A percentile compares a stretch with the other conserved stretches of the same genome.
Evolutionary conservation across 1,139 yeast species (phyloP).

Genomic region (Kodamaea derodonti): DNA sequence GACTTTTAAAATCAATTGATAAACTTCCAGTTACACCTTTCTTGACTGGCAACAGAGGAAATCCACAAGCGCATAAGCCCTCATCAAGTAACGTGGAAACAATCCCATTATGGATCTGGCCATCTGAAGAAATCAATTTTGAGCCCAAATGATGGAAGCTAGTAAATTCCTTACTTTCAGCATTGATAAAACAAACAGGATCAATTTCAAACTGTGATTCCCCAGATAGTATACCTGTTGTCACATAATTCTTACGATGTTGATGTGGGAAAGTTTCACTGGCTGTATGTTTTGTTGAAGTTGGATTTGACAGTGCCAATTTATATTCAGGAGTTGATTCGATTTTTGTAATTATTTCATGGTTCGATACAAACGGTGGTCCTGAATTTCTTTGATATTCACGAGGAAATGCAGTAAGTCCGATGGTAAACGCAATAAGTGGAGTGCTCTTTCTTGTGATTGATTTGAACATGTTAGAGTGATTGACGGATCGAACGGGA

Average conservation of each 20-base stretch:
- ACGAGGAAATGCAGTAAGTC: conserved; percentile 42
- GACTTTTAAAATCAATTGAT: conserved; percentile 60
- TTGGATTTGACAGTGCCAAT: conserved; percentile 18
- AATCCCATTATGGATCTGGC: conserved; percentile 83
- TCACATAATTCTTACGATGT: conserved; percentile 60
- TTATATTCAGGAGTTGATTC: conserved; percentile 30
- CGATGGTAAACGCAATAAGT: conserved; percentile 42
- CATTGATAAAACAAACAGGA: conserved; percentile 55
- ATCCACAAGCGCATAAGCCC: conserved; percentile 82
- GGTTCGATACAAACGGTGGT: conserved; percentile 3
- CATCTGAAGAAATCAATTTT: conserved; percentile 62
- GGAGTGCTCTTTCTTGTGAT: conserved; percentile 27
- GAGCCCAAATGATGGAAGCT: conserved; percentile 72
- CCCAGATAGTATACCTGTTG: conserved; percentile 64
- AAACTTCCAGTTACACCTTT: conserved; percentile 90
- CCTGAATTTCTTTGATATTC: conserved; percentile 31
- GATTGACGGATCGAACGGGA: background rate
- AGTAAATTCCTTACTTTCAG: conserved; percentile 43
- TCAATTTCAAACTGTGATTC: conserved; percentile 61
- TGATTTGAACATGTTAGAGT: conserved; percentile 14
- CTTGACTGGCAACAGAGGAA: conserved; percentile 73
- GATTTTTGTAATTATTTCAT: conserved; percentile 18
- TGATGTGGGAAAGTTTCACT: conserved; percentile 55
- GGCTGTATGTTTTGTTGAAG: conserved; percentile 22
- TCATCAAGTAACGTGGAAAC: conserved; percentile 84